A percentile compares a stretch with the other conserved stretches of the same genome.
These are phyloP conservation scores for Phaeolepiota aurea DNA, from an alignment of 768 basidiomycete species.

Conservation along the genomic window DNA sequence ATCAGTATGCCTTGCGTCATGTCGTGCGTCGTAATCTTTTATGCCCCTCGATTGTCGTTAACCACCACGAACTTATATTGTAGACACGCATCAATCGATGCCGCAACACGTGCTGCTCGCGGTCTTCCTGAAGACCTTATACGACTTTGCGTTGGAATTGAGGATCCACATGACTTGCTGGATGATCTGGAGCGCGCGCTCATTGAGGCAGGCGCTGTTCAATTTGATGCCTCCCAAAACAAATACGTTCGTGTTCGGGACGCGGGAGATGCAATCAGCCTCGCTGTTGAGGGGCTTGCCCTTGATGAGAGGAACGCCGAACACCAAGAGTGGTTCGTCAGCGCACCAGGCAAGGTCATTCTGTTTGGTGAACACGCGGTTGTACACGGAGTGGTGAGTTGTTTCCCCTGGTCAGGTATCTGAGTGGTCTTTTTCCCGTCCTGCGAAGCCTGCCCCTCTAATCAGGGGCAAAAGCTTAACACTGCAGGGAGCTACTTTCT, in stretches of 20 bases:
- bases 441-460: neutral
- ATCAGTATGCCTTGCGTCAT: slow-evolving; percentile 99
- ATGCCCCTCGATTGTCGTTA: slow-evolving; percentile 7
- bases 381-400: slow-evolving; percentile 88
- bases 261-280: slow-evolving; percentile 32
- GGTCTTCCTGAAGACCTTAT: slow-evolving; percentile 98
- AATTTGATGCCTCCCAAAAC: slow-evolving; percentile 43
- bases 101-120: slow-evolving; percentile 89
- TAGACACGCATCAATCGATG: slow-evolving; percentile 96
- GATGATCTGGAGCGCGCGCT: slow-evolving; percentile 94
- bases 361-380: slow-evolving; percentile 98
- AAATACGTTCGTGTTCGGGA: slow-evolving; percentile 33
- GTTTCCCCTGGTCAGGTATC: slow-evolving; percentile 3
- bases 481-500: neutral
- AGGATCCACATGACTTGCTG: slow-evolving; percentile 86
- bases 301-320: slow-evolving; percentile 16
- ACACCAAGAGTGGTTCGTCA: slow-evolving; percentile 73
- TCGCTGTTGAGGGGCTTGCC: slow-evolving; percentile 65
- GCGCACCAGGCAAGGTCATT: slow-evolving; percentile 96
- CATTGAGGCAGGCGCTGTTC: slow-evolving; percentile 85
- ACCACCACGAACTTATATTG: too few species aligned
- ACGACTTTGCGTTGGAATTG: slow-evolving; percentile 95
- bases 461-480: neutral
- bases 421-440: neutral
- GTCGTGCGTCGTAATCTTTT: slow-evolving; percentile 65